Base-by-base conservation (phyloP, 1,284 basidiomycete genomes). In the Austroboletus novae-zelandiae region DNA sequence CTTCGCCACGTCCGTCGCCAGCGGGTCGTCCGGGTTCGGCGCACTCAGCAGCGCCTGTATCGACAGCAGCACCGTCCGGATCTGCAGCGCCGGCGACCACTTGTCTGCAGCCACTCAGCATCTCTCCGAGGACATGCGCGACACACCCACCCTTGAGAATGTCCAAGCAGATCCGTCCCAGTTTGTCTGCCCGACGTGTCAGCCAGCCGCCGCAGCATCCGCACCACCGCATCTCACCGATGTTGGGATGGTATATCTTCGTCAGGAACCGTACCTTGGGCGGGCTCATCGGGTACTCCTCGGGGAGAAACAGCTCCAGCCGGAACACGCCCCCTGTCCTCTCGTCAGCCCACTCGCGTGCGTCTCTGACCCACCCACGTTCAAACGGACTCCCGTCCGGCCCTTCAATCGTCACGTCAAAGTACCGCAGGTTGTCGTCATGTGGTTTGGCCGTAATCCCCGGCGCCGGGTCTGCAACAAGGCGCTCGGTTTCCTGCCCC, bases 171-270 rank as follows among this genome's bases (percentile, higher is more conserved):
- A 99, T 99, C 23, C 96, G 83, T 27, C 96, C 96, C 39, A 99
- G 89, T 73, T 98, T 98, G 74, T 98, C 95, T 97, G 62, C 17
- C 35, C 46, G 51, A 50, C 58, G 20, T 40, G 42, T 66, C 20
- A 23, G 20, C 20, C 20, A 23, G 20, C 20, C 20, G n/a, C n/a
- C 20, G 20, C 20, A 23, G 5, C 20, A 2, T 23, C 4, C 20
- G 20, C 20, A 23, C 20, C 4, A 23, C 20, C 20, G 20, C 20
- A 23, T 23, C 80, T 64, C 65, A 96, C 94, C 95, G 72, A 99
- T 99, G 73, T 99, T 99, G 34, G 97, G 97, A 73, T 99, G 97
- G 77, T 99, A 99, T 77, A 99, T 97, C 86, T 97, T 97, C 55
- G 96, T 98, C 60, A 98, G 75, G 78, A 99, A 99, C 57, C 97